A percentile compares a stretch with the other conserved stretches of the same genome.
These are phyloP conservation scores for Sarocladium oryzae DNA, from an alignment of 2,329 filamentous ascomycete genomes.

Conservation along the genomic window DNA sequence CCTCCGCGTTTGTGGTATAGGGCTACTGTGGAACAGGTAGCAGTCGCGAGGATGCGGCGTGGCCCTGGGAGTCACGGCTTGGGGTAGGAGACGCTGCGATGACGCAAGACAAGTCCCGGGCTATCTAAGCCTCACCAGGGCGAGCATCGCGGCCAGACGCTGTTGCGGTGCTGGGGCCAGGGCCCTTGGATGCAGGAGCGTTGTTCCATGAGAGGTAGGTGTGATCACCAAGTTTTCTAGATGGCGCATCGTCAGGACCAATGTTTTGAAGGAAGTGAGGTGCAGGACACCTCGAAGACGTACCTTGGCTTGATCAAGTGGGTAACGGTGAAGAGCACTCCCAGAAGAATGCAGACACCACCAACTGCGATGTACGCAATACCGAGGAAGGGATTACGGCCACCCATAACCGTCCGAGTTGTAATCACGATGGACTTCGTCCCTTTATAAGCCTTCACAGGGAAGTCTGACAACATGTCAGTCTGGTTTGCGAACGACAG, in stretches of 20 bases:
- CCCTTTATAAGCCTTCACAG: conserved; percentile 69
- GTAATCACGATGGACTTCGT: conserved; percentile 87
- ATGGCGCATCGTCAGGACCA: conserved; percentile 9
- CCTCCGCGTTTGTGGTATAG: no score
- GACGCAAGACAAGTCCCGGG: conserved; percentile 20
- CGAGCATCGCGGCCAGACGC: conserved; percentile 52
- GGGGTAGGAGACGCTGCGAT: conserved; percentile 12
- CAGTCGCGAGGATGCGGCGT: neutral
- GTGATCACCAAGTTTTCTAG: conserved; percentile 92
- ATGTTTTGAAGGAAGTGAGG: conserved; percentile 3
- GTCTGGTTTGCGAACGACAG: neutral
- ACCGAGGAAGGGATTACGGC: conserved; percentile 89
- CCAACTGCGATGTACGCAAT: conserved; percentile 95
- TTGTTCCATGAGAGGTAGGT: conserved; percentile 96
- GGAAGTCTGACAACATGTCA: conserved; percentile 58
- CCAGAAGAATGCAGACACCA: conserved; percentile 84
- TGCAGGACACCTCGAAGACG: conserved; percentile 23
- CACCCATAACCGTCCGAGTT: conserved; percentile 87
- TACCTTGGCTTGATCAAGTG: conserved; percentile 88
- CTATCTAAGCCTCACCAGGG: conserved; percentile 34
- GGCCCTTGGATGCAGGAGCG: conserved; percentile 36
- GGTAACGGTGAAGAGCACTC: conserved; percentile 79
- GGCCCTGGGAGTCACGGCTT: neutral
- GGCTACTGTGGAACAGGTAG: neutral
- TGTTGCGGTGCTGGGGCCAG: conserved; percentile 35